These are phyloP conservation scores for Penicilliopsis zonata DNA, from an alignment of 495 filamentous ascomycete genomes.

Conservation along the genomic window DNA sequence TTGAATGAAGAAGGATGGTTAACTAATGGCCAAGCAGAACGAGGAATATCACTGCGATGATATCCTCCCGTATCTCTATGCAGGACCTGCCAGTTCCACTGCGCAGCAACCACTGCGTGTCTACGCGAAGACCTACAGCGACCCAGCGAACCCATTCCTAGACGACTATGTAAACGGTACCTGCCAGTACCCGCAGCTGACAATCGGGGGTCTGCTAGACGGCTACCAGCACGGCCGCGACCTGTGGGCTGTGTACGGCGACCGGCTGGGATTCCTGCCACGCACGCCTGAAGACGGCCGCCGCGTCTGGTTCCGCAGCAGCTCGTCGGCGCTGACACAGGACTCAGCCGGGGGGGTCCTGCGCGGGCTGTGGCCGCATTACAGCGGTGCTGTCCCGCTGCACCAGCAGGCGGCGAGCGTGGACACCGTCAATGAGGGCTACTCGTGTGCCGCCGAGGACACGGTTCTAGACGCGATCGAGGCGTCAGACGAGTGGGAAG, in stretches of 20 bases:
- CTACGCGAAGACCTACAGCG: conserved; percentile 29
- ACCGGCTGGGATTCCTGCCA: conserved; percentile 23
- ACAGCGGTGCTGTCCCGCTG: conserved; percentile 21
- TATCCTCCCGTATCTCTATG: conserved; percentile 27
- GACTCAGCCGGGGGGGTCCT: conserved; percentile 27
- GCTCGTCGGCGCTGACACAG: conserved; percentile 24
- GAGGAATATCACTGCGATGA: conserved; percentile 29
- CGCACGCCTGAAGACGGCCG: conserved; percentile 6
- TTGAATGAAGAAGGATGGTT: no score
- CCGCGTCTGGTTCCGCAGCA: conserved; percentile 29
- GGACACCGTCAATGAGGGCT: conserved; percentile 28
- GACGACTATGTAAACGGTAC: conserved; percentile 21
- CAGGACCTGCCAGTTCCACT: conserved; percentile 12
- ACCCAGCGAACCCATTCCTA: conserved; percentile 25
- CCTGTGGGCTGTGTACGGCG: conserved; percentile 23
- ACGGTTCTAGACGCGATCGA: conserved; percentile 15
- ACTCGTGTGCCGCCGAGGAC: conserved; percentile 18
- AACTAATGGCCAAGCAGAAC: conserved; percentile 20
- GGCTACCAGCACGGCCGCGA: conserved; percentile 31
- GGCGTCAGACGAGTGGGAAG: conserved; percentile 22
- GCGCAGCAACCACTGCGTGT: conserved; percentile 18
- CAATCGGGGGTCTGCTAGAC: conserved; percentile 29
- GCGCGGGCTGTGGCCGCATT: conserved; percentile 25
- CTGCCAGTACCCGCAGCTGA: conserved; percentile 34
- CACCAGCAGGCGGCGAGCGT: conserved; percentile 26